phyloP scores from a whole-genome alignment of 257 asterid genomes.

The Anisodus tanguticus region DNA sequence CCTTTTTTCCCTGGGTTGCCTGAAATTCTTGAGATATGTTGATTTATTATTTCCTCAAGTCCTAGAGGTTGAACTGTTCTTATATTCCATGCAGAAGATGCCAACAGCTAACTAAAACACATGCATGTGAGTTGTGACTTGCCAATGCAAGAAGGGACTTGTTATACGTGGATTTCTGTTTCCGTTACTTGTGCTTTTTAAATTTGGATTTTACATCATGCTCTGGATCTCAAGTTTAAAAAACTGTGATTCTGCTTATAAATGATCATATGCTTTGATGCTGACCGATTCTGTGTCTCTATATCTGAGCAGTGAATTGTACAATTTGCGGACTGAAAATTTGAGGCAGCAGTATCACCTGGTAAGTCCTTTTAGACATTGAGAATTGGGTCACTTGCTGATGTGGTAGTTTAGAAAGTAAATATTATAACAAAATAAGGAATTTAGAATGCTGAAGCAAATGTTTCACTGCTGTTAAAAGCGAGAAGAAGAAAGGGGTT shows the following conservation, averaged over 20 bases:
- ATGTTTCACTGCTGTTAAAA: background rate
- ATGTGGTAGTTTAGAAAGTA: conserved; percentile 7
- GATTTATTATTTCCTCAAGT: background rate
- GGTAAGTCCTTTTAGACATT: conserved; percentile 56
- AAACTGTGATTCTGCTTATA: background rate
- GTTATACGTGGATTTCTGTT: background rate
- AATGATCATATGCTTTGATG: background rate
- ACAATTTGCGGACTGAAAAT: conserved; percentile 79
- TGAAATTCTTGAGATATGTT: conserved; percentile 2
- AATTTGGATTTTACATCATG: conserved; percentile 6
- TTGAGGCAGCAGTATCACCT: conserved; percentile 81
- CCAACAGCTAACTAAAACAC: background rate
- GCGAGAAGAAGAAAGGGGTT: background rate
- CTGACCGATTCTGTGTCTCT: conserved; percentile 13
- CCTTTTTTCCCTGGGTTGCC: background rate
- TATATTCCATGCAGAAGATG: background rate
- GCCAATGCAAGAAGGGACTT: conserved; percentile 27
- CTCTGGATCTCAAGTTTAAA: background rate
- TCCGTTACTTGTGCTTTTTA: background rate
- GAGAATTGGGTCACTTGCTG: background rate
- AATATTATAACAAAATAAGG: background rate
- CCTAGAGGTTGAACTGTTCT: background rate
- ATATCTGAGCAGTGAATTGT: conserved; percentile 67
- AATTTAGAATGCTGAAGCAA: conserved; percentile 1
- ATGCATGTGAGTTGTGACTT: conserved; percentile 19